Evolutionary conservation across 495 filamentous ascomycete genomes (phyloP), one percentile per base, ranked within the genome.

Genomic region (Penicillium turbatum): DNA sequence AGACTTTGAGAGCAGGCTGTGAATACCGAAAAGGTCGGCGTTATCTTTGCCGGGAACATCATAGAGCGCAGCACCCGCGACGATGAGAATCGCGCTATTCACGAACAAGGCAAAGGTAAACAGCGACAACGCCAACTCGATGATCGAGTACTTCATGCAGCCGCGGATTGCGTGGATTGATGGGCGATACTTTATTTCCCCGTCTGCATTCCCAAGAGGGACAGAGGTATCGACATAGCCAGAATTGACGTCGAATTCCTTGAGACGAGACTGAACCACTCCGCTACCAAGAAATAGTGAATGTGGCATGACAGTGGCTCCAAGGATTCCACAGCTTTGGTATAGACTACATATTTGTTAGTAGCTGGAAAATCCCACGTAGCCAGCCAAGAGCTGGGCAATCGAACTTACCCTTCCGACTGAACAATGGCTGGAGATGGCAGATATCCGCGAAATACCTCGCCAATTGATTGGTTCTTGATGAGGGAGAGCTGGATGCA

Each of bases 251-350:
- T 96, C 91, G 60, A 86, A 96, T 38, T 92, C 86, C 46, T 80
- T 79, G 3, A 96, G 82, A 8, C 91, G 85, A 9, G 87, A 74
- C 67, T 96, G 89, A 0, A 95, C 89, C 41, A 95, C 86, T 10
- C 90, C 91, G 41, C 85, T 89, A n/a, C 91, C 91, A 6, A 96
- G 79, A 61, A 90, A 96, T 27, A 96, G 79, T 43, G 85, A 89
- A 68, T 96, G 91, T 5, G 91, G 91, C 91, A 96, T 96, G 19
- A 96, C 90, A 2, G 91, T 96, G 13, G 91, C 91, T 19, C 91
- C 91, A 10, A 96, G 79, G 57, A 96, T 96, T 51, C 90, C 91
- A 63, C 91, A 96, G 48, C 89, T 86, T 69, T 93, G 88, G 71
- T 92, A 96, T 12, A 96, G 69, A 27, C 88, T 88, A 57, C 29